Base-by-base conservation (phyloP, 2,329 filamentous ascomycete genomes). In the Neonectria neomacrospora region DNA sequence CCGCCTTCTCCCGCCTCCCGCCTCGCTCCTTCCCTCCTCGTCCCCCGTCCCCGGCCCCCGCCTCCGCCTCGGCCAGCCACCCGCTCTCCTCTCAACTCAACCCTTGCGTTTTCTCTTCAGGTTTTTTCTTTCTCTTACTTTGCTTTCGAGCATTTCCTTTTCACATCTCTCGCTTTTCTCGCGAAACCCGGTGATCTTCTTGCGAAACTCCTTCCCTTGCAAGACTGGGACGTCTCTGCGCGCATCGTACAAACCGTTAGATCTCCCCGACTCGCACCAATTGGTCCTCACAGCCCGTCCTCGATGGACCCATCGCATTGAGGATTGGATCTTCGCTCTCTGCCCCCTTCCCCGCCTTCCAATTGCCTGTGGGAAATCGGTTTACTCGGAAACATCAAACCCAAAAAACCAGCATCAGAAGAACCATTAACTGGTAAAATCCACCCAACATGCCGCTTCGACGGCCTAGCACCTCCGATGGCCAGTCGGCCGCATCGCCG, bases 391-490 rank as follows among this genome's bases (percentile, higher is more conserved):
- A 54, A 37, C 52, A 59, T 20, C 12, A 11, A 26, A 9, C 53
- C 42, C n/a, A n/a, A 14, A 44, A 22, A 30, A 47, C n/a, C 50
- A 37, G n/a, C 47, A 45, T 20, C 22, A 53, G 47, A 51, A n/a
- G 44, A 54, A 54, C 5, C 65, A 16, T 53, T 14, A 52, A 23
- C 59, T 48, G 48, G 58, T 55, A 52, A 61, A 53, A 59, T 47
- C 16, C 20, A 65, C 23, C 26, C 59, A 71, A 67, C 9, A 73
- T 73, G 71, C 71, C 68, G 56, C 63, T 73, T 51, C 67, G 71
- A 68, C 70, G 72, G 61, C 68, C 69, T 41, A 72, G 63, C 59
- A 73, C 70, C 62, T 67, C 72, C 53, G 71, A 73, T 28, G 66
- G 60, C 28, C 68, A 68, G 54, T 73, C 71, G 61, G 57, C 54